Percentiles rank a stretch among this genome's conserved stretches.
Evolutionary conservation across 1,139 yeast genomes (phyloP).

Genomic region (Nadsonia starkeyi-henricii): DNA sequence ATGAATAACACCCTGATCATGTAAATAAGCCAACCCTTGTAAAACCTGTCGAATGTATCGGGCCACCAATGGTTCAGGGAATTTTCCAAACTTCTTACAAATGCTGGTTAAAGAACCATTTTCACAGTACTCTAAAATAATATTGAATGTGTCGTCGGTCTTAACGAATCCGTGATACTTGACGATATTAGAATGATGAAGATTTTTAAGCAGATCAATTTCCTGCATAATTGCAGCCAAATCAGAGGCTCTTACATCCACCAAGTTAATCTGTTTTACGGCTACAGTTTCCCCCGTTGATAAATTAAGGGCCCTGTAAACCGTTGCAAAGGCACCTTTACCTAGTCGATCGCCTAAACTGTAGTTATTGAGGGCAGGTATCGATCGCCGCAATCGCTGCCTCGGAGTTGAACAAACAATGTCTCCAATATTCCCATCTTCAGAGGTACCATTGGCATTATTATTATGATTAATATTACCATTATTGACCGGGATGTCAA

Average conservation of each 20-base stretch:
- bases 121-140: constrained; percentile 65
- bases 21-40: constrained; percentile 55
- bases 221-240: constrained; percentile 27
- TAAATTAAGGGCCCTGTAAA: constrained; percentile 52
- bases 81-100: constrained; percentile 38
- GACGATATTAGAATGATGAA: constrained; percentile 84
- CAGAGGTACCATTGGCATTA: no score
- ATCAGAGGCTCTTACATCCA: constrained; percentile 19
- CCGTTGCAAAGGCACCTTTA: constrained; percentile 69
- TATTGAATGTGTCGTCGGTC: constrained; percentile 49
- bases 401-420: background rate
- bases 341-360: constrained; percentile 47
- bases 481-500: no score
- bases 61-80: constrained; percentile 47
- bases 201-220: constrained; percentile 41
- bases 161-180: constrained; percentile 81
- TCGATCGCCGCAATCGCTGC: background rate
- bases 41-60: constrained; percentile 57
- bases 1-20: constrained; percentile 61
- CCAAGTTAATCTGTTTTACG: constrained; percentile 64
- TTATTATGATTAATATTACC: background rate
- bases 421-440: background rate
- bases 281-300: constrained; percentile 64
- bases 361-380: constrained; percentile 9
- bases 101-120: constrained; percentile 73